phyloP scores from a whole-genome alignment of 1,284 basidiomycete genomes.

The Cryptococcus sp. region DNA sequence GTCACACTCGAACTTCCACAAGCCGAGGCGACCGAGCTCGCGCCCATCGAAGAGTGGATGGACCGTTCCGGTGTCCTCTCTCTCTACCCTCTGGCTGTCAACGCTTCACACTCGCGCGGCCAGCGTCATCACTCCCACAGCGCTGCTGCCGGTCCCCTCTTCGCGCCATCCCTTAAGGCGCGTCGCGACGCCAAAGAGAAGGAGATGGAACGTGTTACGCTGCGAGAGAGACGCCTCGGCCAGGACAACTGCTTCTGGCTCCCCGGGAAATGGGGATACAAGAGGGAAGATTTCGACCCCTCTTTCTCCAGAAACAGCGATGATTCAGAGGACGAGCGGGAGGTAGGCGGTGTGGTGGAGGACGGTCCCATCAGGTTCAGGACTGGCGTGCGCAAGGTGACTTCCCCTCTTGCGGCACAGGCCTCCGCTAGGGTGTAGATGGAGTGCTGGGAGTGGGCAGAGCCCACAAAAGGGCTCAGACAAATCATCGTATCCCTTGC shows the following conservation, averaged over 20 bases:
- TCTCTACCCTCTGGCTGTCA: constrained; percentile 47
- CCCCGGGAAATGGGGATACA: constrained; percentile 27
- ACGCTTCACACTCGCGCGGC: constrained; percentile 31
- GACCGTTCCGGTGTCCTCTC: constrained; percentile 45
- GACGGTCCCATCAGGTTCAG: constrained; percentile 34
- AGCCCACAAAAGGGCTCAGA: too few species aligned
- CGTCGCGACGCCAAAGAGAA: constrained; percentile 32
- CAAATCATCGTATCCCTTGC: too few species aligned
- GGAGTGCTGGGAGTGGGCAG: too few species aligned
- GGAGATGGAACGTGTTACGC: constrained; percentile 30
- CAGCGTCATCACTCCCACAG: constrained; percentile 12
- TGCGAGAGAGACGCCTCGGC: constrained; percentile 33
- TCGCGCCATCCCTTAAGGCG: constrained; percentile 35
- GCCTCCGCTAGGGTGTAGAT: too few species aligned
- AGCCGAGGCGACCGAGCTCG: constrained; percentile 24
- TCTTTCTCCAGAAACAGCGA: constrained; percentile 13
- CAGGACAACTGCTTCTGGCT: constrained; percentile 27
- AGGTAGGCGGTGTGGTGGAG: constrained; percentile 25
- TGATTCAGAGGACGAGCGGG: constrained; percentile 12
- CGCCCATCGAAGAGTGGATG: constrained; percentile 49
- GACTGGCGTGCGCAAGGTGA: constrained; percentile 4
- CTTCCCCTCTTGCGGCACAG: background rate
- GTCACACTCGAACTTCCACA: background rate
- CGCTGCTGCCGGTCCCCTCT: constrained; percentile 37
- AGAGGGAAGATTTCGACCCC: constrained; percentile 29